Conservation (phyloP, 129 eudicot genomes). For the Mikania micrantha region DNA sequence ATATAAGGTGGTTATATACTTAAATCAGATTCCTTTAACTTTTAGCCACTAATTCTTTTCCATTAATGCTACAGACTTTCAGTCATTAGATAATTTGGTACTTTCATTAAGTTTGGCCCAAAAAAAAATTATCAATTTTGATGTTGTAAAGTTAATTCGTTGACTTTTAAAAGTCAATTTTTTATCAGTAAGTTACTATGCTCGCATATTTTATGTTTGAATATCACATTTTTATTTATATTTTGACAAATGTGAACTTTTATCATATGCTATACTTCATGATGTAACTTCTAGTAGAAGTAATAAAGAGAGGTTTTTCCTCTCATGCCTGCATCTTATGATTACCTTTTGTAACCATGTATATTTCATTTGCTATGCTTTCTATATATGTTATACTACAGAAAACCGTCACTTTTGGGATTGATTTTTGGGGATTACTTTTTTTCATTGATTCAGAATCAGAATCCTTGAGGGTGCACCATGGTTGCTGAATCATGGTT, state of each 20-base stretch:
- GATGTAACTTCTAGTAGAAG: background rate
- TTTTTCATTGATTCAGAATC: conserved; percentile 21
- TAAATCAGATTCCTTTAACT: background rate
- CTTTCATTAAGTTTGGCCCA: background rate
- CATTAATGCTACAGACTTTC: background rate
- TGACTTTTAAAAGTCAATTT: conserved; percentile 11
- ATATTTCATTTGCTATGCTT: background rate
- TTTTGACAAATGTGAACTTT: background rate
- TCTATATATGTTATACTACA: conserved; percentile 4
- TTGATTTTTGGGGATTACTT: conserved; percentile 5
- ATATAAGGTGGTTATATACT: too few species aligned
- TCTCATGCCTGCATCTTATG: conserved; percentile 5
- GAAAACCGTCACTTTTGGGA: background rate
- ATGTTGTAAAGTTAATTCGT: background rate
- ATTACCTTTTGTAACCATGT: background rate
- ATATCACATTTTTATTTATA: background rate
- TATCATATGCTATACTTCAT: conserved; percentile 10
- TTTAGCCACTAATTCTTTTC: background rate
- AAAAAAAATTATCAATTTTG: background rate
- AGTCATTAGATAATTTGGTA: background rate
- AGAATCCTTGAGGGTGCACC: conserved; percentile 15
- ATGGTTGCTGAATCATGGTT: conserved; percentile 82
- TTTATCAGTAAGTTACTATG: background rate
- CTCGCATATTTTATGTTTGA: background rate
- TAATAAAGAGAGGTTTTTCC: background rate